Evolutionary conservation across 495 filamentous ascomycete species (phyloP).

Genomic region (Xylaria telfairii): DNA sequence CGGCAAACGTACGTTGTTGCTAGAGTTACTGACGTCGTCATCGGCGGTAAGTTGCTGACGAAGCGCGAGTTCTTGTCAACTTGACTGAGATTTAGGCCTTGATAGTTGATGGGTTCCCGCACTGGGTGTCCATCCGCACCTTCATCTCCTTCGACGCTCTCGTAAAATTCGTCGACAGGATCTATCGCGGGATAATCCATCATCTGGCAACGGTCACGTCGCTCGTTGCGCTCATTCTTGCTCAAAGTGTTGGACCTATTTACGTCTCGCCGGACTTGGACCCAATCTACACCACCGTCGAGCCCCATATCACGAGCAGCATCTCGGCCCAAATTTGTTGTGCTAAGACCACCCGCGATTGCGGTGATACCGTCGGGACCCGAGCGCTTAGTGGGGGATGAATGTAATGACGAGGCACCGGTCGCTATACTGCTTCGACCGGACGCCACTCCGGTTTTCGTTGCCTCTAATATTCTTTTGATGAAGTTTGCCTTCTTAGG

Average conservation of each 20-base stretch:
- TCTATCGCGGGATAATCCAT: conserved; percentile 87
- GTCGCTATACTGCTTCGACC: conserved; percentile 83
- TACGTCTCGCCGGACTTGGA: conserved; percentile 92
- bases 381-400: conserved; percentile 36
- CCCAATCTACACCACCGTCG: conserved; percentile 79
- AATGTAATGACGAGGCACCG: conserved; percentile 50
- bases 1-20: conserved; percentile 93
- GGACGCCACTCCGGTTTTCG: conserved; percentile 90
- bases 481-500: conserved; percentile 93
- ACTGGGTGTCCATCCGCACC: conserved; percentile 83
- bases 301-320: conserved; percentile 72
- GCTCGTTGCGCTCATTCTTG: conserved; percentile 81
- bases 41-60: conserved; percentile 85
- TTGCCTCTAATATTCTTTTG: conserved; percentile 93
- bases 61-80: conserved; percentile 98
- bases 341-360: conserved; percentile 57
- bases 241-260: conserved; percentile 94
- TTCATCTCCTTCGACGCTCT: conserved; percentile 89
- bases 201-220: conserved; percentile 93
- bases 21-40: conserved; percentile 81
- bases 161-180: conserved; percentile 85
- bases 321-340: conserved; percentile 48
- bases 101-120: conserved; percentile 82
- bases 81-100: conserved; percentile 74
- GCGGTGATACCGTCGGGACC: conserved; percentile 51